Evolutionary conservation across 192 early-diverging fungal species (phyloP), one percentile per base, ranked within the genome.

Genomic region (Entrophospora sp.): DNA sequence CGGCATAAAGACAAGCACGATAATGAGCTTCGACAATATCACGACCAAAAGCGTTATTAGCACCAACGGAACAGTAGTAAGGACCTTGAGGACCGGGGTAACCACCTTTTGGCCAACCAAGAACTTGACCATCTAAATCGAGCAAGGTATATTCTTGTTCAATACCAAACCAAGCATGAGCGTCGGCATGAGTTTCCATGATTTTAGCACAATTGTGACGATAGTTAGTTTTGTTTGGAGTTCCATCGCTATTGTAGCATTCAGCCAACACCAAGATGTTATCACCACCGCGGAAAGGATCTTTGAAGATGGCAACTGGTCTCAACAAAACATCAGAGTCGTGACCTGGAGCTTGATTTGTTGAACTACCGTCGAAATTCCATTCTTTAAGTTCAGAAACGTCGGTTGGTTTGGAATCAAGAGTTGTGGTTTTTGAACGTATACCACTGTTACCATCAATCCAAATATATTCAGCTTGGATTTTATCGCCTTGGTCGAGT

Each of bases 21-120:
- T 78, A 82, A 64, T 82, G 81, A 37, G 81, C 81, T 49, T 82
- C 81, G 25, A 82, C 77, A 56, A 82, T 69, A 58, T 82, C 81
- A 66, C 81, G 74, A 16, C 80, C 81, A 63, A 75, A 82, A 49
- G 79, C 72, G 44, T 75, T 74, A 46, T 67, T 68, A 34, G 80
- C 71, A 48, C 80, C 80, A 13, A 82, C 80, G 61, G 73, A 80
- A 64, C 80, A 82, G 58, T 82, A 82, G 56, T 82, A 82, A 51
- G 75, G 75, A 30, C 80, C 79, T 63, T 81, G 80, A 28, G 80
- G 77, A 51, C 73, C 80, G 22, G 80, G 80, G 70, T 66, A 82
- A 42, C 80, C 80, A 10, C 73, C 70, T 58, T 76, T 79, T n/a
- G 80, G 80, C 80, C 80, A 82, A 52, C 80, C 80, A 48, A 77